A percentile compares a stretch with the other conserved stretches of the same genome.
phyloP scores from a whole-genome alignment of 2,329 filamentous ascomycete genomes.

The Talaromyces sp. region DNA sequence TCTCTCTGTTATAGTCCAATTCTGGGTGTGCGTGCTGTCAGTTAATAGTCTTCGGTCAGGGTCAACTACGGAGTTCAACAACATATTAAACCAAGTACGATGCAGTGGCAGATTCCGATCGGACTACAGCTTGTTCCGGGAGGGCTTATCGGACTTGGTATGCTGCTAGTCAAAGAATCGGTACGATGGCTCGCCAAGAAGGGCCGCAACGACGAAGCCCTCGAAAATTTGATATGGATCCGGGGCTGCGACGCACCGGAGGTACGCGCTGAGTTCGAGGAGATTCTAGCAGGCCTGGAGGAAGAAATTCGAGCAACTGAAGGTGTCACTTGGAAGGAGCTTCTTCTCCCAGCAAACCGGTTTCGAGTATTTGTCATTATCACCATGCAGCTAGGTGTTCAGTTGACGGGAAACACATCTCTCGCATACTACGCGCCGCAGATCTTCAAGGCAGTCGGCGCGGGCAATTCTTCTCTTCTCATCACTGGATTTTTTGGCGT shows the following conservation, averaged over 20 bases:
- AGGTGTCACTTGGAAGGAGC: conserved; percentile 44
- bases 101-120: conserved; percentile 48
- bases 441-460: conserved; percentile 47
- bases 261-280: conserved; percentile 13
- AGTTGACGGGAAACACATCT: conserved; percentile 48
- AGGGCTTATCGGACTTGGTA: conserved; percentile 43
- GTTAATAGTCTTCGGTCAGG: conserved; percentile 27
- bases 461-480: conserved; percentile 44
- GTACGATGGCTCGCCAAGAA: conserved; percentile 46
- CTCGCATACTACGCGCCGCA: conserved; percentile 46
- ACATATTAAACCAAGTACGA: conserved; percentile 32
- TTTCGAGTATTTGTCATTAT: conserved; percentile 44
- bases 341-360: conserved; percentile 42
- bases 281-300: conserved; percentile 35
- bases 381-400: conserved; percentile 44
- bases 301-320: conserved; percentile 43
- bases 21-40: conserved; percentile 28
- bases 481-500: conserved; percentile 45
- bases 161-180: conserved; percentile 46
- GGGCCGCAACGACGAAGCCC: conserved; percentile 43
- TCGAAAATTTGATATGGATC: conserved; percentile 46
- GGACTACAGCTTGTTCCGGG: conserved; percentile 46
- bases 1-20: neutral
- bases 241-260: conserved; percentile 31
- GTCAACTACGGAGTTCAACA: conserved; percentile 46